Conservation (phyloP, 2,329 filamentous ascomycete species). For the Colletotrichum phormii region DNA sequence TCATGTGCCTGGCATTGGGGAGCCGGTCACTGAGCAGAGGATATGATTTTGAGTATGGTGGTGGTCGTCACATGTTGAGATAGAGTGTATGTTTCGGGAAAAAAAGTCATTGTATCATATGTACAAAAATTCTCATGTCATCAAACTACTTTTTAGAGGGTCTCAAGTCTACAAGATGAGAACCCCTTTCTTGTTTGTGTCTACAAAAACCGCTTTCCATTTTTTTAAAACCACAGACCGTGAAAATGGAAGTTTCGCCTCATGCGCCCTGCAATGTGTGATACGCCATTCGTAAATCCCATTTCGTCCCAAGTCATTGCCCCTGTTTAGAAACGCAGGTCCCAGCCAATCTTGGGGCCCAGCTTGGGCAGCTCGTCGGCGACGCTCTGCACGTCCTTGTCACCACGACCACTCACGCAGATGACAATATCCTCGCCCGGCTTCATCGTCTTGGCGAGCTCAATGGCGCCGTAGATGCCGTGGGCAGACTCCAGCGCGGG, state of each 20-base stretch:
- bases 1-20: conserved; percentile 49
- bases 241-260: conserved; percentile 19
- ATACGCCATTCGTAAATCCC: conserved; percentile 8
- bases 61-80: not conserved
- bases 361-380: conserved; percentile 91
- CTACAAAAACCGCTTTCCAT: conserved; percentile 26
- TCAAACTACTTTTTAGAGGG: not conserved
- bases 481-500: conserved; percentile 94
- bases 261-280: conserved; percentile 11
- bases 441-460: conserved; percentile 92
- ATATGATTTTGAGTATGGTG: conserved; percentile 1
- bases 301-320: not conserved
- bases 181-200: not conserved
- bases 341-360: conserved; percentile 87
- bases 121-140: conserved; percentile 27
- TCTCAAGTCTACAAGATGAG: not conserved
- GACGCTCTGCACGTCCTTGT: conserved; percentile 99
- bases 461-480: conserved; percentile 88
- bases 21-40: conserved; percentile 17
- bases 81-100: not conserved
- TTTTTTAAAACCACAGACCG: not conserved
- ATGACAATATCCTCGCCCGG: conserved; percentile 93
- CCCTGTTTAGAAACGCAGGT: conserved; percentile 67
- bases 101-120: conserved; percentile 35
- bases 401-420: conserved; percentile 90